Conservation (phyloP, 75 land plant genomes). For the Pinus albicaulis region DNA sequence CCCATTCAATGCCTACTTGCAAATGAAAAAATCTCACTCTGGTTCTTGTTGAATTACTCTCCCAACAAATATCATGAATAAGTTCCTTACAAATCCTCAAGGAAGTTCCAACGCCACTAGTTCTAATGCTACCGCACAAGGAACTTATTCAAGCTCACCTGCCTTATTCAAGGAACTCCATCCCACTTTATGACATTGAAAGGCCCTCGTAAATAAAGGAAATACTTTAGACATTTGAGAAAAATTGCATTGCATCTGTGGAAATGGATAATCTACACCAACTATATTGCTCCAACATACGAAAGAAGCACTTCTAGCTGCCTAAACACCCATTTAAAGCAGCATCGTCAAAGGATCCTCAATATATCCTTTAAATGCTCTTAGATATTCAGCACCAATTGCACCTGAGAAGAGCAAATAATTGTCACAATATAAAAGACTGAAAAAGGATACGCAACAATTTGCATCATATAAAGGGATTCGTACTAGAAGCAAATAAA, state of each 20-base stretch:
- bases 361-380: conserved; percentile 93
- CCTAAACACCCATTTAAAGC: conserved; percentile 33
- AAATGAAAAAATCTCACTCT: too few relatives aligned
- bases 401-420: conserved; percentile 64
- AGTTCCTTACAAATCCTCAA: background rate
- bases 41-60: background rate
- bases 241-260: background rate
- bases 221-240: background rate
- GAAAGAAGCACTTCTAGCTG: background rate
- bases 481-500: conserved; percentile 5
- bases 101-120: background rate
- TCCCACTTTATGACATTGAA: background rate
- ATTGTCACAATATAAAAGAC: background rate
- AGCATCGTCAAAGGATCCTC: conserved; percentile 93
- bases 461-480: background rate
- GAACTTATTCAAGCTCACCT: background rate
- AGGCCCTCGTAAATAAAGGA: background rate
- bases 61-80: conserved; percentile 2
- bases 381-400: conserved; percentile 96
- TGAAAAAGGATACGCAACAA: too few relatives aligned
- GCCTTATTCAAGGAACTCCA: background rate
- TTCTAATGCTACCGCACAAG: background rate
- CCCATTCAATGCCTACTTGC: too few relatives aligned
- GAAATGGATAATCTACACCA: background rate
- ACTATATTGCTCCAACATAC: background rate